Percentiles rank a stretch among this genome's conserved stretches.
phyloP scores from a whole-genome alignment of 805 yeast species.

The Barnettozyma sucrosica region DNA sequence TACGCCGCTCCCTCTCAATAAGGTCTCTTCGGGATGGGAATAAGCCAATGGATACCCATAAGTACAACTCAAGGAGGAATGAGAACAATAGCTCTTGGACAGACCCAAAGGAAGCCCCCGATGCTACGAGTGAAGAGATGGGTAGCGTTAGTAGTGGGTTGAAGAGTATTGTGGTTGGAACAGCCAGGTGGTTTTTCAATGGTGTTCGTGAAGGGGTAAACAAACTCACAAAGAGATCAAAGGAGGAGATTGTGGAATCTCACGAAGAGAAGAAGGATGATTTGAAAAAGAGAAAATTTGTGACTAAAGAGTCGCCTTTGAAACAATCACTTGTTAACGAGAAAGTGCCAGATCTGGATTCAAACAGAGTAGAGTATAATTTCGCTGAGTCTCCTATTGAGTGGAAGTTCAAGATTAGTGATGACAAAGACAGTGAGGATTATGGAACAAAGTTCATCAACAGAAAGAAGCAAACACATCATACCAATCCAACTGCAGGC shows the following conservation, averaged over 20 bases:
- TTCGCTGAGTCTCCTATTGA: slow-evolving; percentile 21
- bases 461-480: slow-evolving; percentile 16
- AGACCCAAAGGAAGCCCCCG: slow-evolving; percentile 3
- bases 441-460: slow-evolving; percentile 35
- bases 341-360: slow-evolving; percentile 11
- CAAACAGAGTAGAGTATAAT: slow-evolving; percentile 12
- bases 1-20: slow-evolving; percentile 3
- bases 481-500: slow-evolving; percentile 19
- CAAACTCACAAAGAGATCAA: neutral
- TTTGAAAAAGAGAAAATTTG: slow-evolving; percentile 12
- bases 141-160: slow-evolving; percentile 1
- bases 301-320: slow-evolving; percentile 1
- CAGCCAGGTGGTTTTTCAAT: slow-evolving; percentile 1
- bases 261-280: slow-evolving; percentile 5
- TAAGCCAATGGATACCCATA: neutral
- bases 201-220: neutral
- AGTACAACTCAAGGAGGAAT: neutral
- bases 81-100: neutral
- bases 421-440: slow-evolving; percentile 12
- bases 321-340: slow-evolving; percentile 11
- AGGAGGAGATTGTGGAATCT: neutral
- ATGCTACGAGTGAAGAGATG: slow-evolving; percentile 18
- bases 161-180: slow-evolving; percentile 3
- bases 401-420: slow-evolving; percentile 14
- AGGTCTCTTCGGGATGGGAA: neutral